Conservation (phyloP, 176 grass and related monocot genomes). For the Triticum aestivum region IWGSC_CS_RefSeq_v2.1 NC_057807.1:575736288-575736787, state of each 20-base stretch:
- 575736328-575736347: constrained; percentile 41
- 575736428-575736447: constrained; percentile 35
- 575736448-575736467: constrained; percentile 53
- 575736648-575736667: constrained; percentile 38
- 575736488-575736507: constrained; percentile 41
- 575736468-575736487: constrained; percentile 39
- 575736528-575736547: constrained; percentile 72
- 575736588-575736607: constrained; percentile 47
- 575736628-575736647: constrained; percentile 53
- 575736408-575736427: constrained; percentile 47
- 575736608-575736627: constrained; percentile 44
- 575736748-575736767: constrained; percentile 46
- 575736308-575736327: constrained; percentile 56
- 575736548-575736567: constrained; percentile 49
- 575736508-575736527: constrained; percentile 31
- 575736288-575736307: constrained; percentile 67
- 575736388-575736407: constrained; percentile 48
- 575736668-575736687: constrained; percentile 44
- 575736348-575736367: constrained; percentile 61
- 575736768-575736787: constrained; percentile 46
- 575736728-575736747: constrained; percentile 42
- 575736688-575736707: constrained; percentile 20
- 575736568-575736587: constrained; percentile 66
- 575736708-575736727: constrained; percentile 48
- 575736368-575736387: constrained; percentile 38